These are phyloP conservation scores for Gillenia trifoliata DNA, from an alignment of 306 rosid species.

Conservation along the genomic window DNA sequence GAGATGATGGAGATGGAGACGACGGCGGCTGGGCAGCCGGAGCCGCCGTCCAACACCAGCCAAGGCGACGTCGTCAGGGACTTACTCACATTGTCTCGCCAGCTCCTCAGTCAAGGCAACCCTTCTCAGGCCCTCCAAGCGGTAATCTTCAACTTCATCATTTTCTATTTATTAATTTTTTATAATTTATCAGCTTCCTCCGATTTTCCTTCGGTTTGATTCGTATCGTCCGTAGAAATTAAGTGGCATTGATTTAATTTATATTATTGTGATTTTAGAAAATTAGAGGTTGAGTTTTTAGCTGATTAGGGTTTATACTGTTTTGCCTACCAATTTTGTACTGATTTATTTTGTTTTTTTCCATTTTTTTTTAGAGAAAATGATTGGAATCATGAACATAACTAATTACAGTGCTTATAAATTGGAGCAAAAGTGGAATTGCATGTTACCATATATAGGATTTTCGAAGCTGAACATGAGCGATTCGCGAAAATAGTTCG, in stretches of 20 bases:
- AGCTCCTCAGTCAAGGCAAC: constrained; percentile 70
- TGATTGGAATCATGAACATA: neutral
- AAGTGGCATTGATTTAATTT: neutral
- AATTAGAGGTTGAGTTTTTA: neutral
- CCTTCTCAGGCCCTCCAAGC: constrained; percentile 94
- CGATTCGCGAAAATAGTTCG: neutral
- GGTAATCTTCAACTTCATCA: constrained; percentile 26
- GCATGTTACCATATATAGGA: neutral
- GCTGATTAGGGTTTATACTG: constrained; percentile 8
- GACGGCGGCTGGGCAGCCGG: constrained; percentile 1
- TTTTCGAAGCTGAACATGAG: neutral
- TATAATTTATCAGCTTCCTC: neutral
- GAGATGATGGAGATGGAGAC: constrained; percentile 29
- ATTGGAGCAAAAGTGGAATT: neutral
- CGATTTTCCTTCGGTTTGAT: neutral
- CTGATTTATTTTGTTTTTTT: neutral
- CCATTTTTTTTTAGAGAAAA: neutral
- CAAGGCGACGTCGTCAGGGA: constrained; percentile 36
- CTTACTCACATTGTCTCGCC: constrained; percentile 80
- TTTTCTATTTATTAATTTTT: neutral
- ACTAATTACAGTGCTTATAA: neutral
- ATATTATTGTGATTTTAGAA: neutral
- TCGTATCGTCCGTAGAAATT: neutral
- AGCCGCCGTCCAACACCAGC: constrained; percentile 21
- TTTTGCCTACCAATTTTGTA: neutral